Evolutionary conservation across 805 yeast genomes (phyloP), one percentile per base, ranked within the genome.

Genomic region (Starmerella davenportii): DNA sequence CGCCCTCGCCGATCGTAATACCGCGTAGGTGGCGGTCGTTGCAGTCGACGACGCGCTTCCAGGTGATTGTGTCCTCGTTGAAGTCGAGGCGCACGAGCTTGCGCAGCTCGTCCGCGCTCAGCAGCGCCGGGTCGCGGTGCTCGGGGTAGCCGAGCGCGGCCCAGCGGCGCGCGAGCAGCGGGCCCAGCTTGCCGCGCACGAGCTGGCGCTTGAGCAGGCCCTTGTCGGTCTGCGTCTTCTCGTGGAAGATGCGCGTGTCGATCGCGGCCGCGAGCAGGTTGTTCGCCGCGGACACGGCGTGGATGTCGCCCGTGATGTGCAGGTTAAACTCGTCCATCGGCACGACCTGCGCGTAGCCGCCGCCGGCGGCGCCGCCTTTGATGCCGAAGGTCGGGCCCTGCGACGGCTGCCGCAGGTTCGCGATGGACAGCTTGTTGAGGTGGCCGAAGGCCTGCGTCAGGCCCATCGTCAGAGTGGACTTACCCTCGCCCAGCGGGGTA

Each of bases 331-430:
- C 95, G 60, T 87, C 98, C 95, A 87, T 87, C 38, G 96, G 96
- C 51, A 87, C 85, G 34, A 87, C 96, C 63, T 87, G 96, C 2
- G 96, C 71, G 60, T 84, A 87, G 35, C 96, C 96, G 56, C 96
- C 98, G 51, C 98, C 98, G 16, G 96, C 96, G 41, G 98, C 98
- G 60, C 96, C 96, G 54, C 98, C 98, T 64, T 87, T 87, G 52
- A 87, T 84, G 59, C 98, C 98, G 53, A 87, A 87, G 16, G 96
- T 87, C 37, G 98, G 98, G 30, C 96, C 96, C 95, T 87, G 82
- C 8, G 93, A 79, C 21, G 96, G 96, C 59, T 87, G 98, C 59
- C 98, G 79, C 37, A 87, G 94, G 53, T 81, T 84, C 38, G 96
- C 98, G 58, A 85, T 74, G 29, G 93, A 75, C 42, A 77, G 76